A percentile compares a stretch with the other conserved stretches of the same genome.
Conservation (phyloP, 2,329 filamentous ascomycete genomes). For the Zymoseptoria crescenta region DNA sequence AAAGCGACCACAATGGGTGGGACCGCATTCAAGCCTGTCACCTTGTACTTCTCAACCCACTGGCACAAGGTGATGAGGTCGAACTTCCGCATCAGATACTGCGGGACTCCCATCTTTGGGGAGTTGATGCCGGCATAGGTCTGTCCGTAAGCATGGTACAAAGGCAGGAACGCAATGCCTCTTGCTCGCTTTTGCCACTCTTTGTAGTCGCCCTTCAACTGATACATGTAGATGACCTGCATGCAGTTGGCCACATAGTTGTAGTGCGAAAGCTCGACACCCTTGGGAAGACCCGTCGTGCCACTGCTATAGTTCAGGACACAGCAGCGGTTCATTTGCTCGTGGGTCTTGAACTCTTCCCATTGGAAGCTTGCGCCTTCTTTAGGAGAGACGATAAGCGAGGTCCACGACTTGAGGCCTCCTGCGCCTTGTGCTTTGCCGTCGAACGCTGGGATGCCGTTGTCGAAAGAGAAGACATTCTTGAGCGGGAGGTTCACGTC, state of each 20-base stretch:
- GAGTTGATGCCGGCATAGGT: conserved; percentile 58
- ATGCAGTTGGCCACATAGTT: conserved; percentile 66
- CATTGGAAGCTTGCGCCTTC: conserved; percentile 56
- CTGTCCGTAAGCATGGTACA: conserved; percentile 55
- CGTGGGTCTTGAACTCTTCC: conserved; percentile 47
- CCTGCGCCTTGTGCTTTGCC: conserved; percentile 1
- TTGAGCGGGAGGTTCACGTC: conserved; percentile 48
- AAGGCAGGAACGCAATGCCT: conserved; percentile 62
- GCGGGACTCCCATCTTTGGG: conserved; percentile 47
- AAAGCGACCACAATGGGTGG: conserved; percentile 69
- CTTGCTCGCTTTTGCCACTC: conserved; percentile 36
- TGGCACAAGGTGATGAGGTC: conserved; percentile 66
- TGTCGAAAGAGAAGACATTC: conserved; percentile 60
- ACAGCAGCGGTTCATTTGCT: conserved; percentile 48
- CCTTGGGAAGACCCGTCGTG: conserved; percentile 76
- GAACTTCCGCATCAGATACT: conserved; percentile 73
- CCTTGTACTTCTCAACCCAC: conserved; percentile 58
- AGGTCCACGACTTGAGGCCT: conserved; percentile 50
- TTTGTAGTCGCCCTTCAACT: conserved; percentile 44
- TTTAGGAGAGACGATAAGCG: conserved; percentile 46
- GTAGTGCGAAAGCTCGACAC: conserved; percentile 71
- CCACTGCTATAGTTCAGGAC: conserved; percentile 73
- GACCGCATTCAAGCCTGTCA: conserved; percentile 60
- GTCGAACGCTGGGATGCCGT: conserved; percentile 22
- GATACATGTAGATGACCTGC: conserved; percentile 47